Base-by-base conservation (phyloP, 495 filamentous ascomycete species). In the Talaromyces stipitatus region DNA sequence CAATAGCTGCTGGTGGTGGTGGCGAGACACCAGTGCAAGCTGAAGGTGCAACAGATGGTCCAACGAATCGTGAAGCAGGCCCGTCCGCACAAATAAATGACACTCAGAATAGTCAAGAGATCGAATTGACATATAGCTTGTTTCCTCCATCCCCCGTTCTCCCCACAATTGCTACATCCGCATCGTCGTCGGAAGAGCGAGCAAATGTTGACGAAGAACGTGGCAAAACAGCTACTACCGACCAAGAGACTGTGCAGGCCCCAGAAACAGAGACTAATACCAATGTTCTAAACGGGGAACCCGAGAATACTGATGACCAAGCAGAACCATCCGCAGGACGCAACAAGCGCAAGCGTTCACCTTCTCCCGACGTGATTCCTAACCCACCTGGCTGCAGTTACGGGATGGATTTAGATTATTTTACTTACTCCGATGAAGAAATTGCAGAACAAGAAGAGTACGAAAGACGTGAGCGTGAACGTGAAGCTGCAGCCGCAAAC, bases 311-410 rank as follows among this genome's bases (percentile, higher is more conserved):
- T 45, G 32, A 55, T 33, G 28, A n/a, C 16, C 3, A 55, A 26
- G 12, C 33, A 46, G 54, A 55, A 11, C 11, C 54, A 30, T 11
- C 9, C 10, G 28, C n/a, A 6, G 38, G n/a, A 43, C 16, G 32
- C 16, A 24, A 29, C 14, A 55, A 55, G 29, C 72, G 76, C 52
- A 74, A 74, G 60, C 69, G 69, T 8, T 50, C 53, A n/a, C 60
- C 65, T 2, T 76, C 74, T 27, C 76, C 76, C 16, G 72, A 75
- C 54, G 60, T 66, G 1, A 79, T 78, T 46, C 75, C 76, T 0
- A 76, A 77, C 57, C 76, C 76, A 11, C 50, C 59, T 18, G 73
- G 69, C 16, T 70, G 64, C 27, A 74, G 75, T 38, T 79, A 74
- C 60, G 75, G 76, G 8, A 60, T 79, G 63, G 61, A 76, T 50